Conservation (phyloP, 2,329 filamentous ascomycete species). For the Westerdykella sp. region DNA sequence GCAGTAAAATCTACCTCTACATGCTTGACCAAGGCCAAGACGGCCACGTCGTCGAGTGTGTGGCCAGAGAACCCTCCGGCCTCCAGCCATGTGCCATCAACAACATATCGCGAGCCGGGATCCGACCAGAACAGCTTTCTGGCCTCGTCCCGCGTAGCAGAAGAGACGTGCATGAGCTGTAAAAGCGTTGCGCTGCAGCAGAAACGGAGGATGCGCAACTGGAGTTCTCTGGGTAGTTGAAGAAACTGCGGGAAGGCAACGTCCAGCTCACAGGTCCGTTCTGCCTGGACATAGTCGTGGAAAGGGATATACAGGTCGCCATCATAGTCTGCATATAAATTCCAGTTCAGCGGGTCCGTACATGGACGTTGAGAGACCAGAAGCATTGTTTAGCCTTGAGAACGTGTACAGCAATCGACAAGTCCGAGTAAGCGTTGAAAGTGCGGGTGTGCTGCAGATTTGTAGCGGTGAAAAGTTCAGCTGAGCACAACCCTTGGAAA, state of each 20-base stretch:
- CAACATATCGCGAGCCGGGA: neutral
- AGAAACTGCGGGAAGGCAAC: neutral
- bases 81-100: constrained; percentile 1
- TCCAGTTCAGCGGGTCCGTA: constrained; percentile 1
- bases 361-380: neutral
- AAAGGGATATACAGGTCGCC: constrained; percentile 3
- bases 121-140: constrained; percentile 4
- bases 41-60: neutral
- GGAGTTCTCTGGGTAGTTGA: constrained; percentile 2
- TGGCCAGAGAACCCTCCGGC: constrained; percentile 2
- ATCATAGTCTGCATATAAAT: neutral
- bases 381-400: too few species aligned
- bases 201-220: constrained; percentile 1
- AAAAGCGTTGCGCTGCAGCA: constrained; percentile 2
- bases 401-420: too few species aligned
- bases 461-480: too few species aligned
- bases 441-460: too few species aligned
- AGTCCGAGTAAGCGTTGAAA: too few species aligned
- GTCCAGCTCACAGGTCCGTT: too few species aligned
- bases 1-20: constrained; percentile 1
- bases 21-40: neutral
- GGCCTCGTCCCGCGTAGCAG: constrained; percentile 1
- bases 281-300: constrained; percentile 1
- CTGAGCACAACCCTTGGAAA: too few species aligned
- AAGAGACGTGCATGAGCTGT: constrained; percentile 4